Percentiles rank a stretch among this genome's conserved stretches.
These are phyloP conservation scores for Fusarium subtropicale DNA, from an alignment of 2,329 filamentous ascomycete genomes.

Conservation along the genomic window DNA sequence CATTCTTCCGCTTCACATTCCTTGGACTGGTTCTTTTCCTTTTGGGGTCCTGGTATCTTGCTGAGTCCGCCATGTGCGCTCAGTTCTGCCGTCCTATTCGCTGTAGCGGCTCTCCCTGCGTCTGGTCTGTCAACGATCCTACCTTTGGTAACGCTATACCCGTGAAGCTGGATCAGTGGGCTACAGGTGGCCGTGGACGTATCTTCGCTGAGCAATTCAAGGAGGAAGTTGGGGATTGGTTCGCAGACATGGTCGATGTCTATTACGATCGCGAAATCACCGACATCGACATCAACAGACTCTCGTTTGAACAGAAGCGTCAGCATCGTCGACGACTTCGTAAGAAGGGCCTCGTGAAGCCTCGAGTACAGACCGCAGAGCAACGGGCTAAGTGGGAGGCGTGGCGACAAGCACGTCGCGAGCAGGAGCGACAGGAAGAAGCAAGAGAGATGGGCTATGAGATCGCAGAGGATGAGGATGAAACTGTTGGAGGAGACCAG, in stretches of 20 bases:
- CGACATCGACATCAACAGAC: constrained; percentile 56
- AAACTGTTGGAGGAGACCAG: constrained; percentile 47
- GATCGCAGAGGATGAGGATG: constrained; percentile 49
- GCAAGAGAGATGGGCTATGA: constrained; percentile 57
- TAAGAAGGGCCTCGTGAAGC: constrained; percentile 58
- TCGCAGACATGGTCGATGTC: constrained; percentile 62
- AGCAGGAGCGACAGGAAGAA: constrained; percentile 56
- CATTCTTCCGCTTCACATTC: constrained; percentile 60
- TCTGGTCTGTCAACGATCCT: constrained; percentile 69
- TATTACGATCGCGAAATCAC: constrained; percentile 59
- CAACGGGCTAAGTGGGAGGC: constrained; percentile 58
- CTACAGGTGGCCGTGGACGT: constrained; percentile 64
- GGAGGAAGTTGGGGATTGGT: constrained; percentile 60
- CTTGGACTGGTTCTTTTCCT: constrained; percentile 60
- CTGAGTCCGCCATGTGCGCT: constrained; percentile 66
- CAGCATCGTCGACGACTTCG: constrained; percentile 63
- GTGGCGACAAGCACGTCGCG: constrained; percentile 58
- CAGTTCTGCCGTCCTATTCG: constrained; percentile 65
- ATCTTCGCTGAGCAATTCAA: constrained; percentile 50
- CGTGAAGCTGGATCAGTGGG: constrained; percentile 72
- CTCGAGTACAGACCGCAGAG: constrained; percentile 54
- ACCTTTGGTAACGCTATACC: constrained; percentile 70
- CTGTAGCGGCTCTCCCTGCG: constrained; percentile 61
- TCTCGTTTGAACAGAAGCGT: constrained; percentile 61
- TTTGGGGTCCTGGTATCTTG: constrained; percentile 63